Base-by-base conservation (phyloP, 768 basidiomycete genomes). In the Trametes gibbosa region DNA sequence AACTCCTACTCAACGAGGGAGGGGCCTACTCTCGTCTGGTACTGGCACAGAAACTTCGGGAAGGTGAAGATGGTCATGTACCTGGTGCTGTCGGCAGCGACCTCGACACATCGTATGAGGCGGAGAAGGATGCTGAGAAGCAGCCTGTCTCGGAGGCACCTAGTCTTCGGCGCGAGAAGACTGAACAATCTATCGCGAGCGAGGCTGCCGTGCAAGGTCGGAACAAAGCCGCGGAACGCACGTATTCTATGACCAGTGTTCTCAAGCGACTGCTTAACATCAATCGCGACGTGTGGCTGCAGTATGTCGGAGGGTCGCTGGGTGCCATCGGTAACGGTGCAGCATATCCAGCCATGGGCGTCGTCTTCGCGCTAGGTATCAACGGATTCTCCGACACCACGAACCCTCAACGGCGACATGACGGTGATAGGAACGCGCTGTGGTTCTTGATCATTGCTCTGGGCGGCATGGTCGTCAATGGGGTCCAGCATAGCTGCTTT, bases 371-470 rank as follows among this genome's bases (percentile, higher is more conserved):
- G 52, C 79, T 81, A 58, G 84, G 78, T 59, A 82, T 89, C 63
- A 61, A 74, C 40, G 82, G 76, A 0, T 89, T 90, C 75, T 80
- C 84, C 10, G 46, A 70, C 8, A n/a, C 51, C 1, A 74, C 76
- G 21, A 65, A 72, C 8, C 75, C 75, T 24, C 65, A 68, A 9
- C 79, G 84, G 27, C 80, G 81, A 19, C 59, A 72, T 27, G 75
- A 78, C 19, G 89, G 87, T 37, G 84, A 93, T 70, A 81, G 84
- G 50, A 86, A 83, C 66, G 90, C 89, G 2, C 76, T 90, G 16
- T 89, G 81, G 84, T 83, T 91, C 72, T 93, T 94, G 76, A 65
- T 93, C 67, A 89, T 94, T 62, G 82, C 89, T 27, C 80, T 95
- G 61, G 59, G 86, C 24, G 83, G 92, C 2, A 82, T 82, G 2